Evolutionary conservation across 2,329 filamentous ascomycete genomes (phyloP), one percentile per base, ranked within the genome.

Genomic region (Thelonectria olida): DNA sequence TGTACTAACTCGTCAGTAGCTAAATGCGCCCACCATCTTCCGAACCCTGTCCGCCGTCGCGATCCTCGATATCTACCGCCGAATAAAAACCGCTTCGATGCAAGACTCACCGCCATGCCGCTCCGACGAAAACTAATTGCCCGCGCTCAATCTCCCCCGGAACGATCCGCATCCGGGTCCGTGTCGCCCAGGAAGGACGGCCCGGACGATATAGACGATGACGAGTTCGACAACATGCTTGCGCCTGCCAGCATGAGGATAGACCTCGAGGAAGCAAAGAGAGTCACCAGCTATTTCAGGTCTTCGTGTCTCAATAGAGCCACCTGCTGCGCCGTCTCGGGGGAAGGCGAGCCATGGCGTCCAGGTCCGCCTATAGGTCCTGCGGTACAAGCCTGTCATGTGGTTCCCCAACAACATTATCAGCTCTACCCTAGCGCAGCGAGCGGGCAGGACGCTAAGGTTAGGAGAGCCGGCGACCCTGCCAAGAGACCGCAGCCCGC

Each of bases 391-490:
- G 64, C 62, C 7, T 68, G 64, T 38, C 66, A 68, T 23, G 61
- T 68, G 51, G 53, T 68, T 7, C 66, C 64, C 20, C 66, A 63
- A 54, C 58, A 64, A 27, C 66, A 68, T 31, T 67, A 62, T 34
- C 56, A 66, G 25, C 20, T 64, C 17, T 67, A 66, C 45, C 66
- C 66, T 17, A 22, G 15, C n/a, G 12, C 41, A 6, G 15, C 31
- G 15, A 20, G 20, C 12, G 20, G 12, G 19, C 6, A 44, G 4
- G 4, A 44, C 13, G 12, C 1, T 22, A 12, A 44, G 5, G 59
- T 23, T 25, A 19, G 38, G 13, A 36, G n/a, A 50, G 38, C 25
- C 10, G 62, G 58, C 22, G 54, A 57, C 38, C 58, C 58, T n/a
- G 27, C 58, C 41, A 54, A 64, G 58, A 64, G 45, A 59, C 42